phyloP scores from a whole-genome alignment of 768 basidiomycete genomes.

The Sarcodon sp. region DNA sequence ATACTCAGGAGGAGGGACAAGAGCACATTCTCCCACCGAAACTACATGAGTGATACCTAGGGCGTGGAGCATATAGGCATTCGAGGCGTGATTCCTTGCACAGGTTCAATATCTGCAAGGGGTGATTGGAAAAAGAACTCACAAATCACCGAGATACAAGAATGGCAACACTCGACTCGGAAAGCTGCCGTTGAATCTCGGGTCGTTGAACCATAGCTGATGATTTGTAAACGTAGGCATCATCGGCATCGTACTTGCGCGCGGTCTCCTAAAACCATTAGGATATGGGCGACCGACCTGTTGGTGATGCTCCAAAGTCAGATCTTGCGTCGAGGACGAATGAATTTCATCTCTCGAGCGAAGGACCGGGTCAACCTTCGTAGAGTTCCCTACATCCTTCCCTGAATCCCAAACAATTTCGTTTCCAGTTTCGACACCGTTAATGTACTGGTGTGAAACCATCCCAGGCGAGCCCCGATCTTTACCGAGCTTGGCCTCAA shows the following conservation, averaged over 20 bases:
- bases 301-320: neutral
- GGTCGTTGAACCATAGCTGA: conserved; percentile 91
- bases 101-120: neutral
- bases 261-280: conserved; percentile 29
- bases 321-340: neutral
- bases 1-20: conserved; percentile 61
- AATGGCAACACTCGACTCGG: conserved; percentile 88
- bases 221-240: conserved; percentile 49
- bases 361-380: neutral
- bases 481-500: conserved; percentile 41
- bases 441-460: neutral
- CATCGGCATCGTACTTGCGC: conserved; percentile 61
- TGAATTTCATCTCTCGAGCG: neutral
- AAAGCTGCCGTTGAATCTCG: conserved; percentile 90
- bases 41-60: conserved; percentile 96
- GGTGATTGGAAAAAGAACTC: conserved; percentile 23
- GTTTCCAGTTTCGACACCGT: neutral
- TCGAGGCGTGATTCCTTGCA: conserved; percentile 81
- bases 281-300: neutral
- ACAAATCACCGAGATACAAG: conserved; percentile 92
- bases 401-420: neutral
- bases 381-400: neutral
- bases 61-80: conserved; percentile 92
- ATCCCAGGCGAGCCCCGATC: conserved; percentile 8
- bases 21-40: conserved; percentile 90